Evolutionary conservation across 169 alveolate genomes (phyloP).

Genomic region (Plasmodium knowlesi): DNA sequence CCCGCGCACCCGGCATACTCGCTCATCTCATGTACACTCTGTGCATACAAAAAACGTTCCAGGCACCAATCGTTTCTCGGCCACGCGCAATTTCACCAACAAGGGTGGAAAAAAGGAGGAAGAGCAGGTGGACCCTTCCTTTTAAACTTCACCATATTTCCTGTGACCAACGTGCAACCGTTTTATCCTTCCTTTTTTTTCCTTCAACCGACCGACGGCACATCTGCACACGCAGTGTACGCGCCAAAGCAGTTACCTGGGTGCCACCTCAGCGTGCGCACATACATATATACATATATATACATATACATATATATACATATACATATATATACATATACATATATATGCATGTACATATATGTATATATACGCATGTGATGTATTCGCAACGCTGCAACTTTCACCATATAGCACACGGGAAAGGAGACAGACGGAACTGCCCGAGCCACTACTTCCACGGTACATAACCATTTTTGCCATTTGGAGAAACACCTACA

Average conservation of each 20-base stretch:
- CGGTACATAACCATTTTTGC: background rate
- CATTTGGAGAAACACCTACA: background rate
- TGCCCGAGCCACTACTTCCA: background rate
- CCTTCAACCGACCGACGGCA: background rate
- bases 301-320: background rate
- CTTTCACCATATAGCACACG: background rate
- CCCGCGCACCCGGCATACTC: background rate
- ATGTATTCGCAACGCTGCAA: background rate
- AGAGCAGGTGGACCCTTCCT: background rate
- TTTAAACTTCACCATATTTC: background rate
- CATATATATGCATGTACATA: too few relatives aligned
- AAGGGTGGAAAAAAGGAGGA: background rate
- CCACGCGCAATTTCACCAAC: background rate
- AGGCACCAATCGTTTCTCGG: background rate
- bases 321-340: too few relatives aligned
- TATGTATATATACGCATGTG: background rate
- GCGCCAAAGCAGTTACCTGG: background rate
- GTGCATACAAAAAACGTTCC: background rate
- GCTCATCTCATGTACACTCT: background rate
- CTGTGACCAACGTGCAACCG: background rate
- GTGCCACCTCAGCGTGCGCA: background rate
- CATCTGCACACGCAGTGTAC: background rate
- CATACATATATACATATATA: too few relatives aligned
- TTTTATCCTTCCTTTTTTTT: background rate
- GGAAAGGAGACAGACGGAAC: background rate